A percentile compares a stretch with the other conserved stretches of the same genome.
phyloP scores from a whole-genome alignment of 164 flowering plant genomes.

The Nymphaea thermarum region DNA sequence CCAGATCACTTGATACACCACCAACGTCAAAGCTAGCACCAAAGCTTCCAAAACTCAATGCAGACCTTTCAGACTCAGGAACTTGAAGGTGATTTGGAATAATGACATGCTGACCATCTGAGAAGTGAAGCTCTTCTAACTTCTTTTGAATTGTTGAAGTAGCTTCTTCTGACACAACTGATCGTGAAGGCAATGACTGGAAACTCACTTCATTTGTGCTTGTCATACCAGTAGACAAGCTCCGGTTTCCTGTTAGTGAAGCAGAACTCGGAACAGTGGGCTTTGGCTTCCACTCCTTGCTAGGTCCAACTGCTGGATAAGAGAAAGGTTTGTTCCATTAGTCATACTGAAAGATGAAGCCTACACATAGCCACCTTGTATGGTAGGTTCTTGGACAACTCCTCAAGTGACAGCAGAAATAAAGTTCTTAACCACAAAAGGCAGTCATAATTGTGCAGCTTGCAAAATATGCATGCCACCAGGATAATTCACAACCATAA shows the following conservation, averaged over 20 bases:
- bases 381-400: no score
- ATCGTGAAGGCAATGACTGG: slow-evolving; percentile 10
- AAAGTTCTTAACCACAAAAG: no score
- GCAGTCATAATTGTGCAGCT: no score
- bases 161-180: slow-evolving; percentile 20
- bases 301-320: slow-evolving; percentile 31
- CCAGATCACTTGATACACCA: slow-evolving; percentile 28
- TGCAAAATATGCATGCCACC: no score
- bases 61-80: slow-evolving; percentile 66
- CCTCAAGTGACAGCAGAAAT: no score
- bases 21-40: slow-evolving; percentile 33
- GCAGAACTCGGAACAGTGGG: slow-evolving; percentile 17
- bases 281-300: slow-evolving; percentile 89
- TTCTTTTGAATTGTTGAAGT: slow-evolving; percentile 39
- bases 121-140: slow-evolving; percentile 44
- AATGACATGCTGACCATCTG: slow-evolving; percentile 46
- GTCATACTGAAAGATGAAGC: no score
- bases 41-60: slow-evolving; percentile 88
- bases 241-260: slow-evolving; percentile 27
- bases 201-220: slow-evolving; percentile 23
- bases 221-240: slow-evolving; percentile 23
- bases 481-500: no score
- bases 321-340: neutral
- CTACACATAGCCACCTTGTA: no score
- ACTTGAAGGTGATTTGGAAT: slow-evolving; percentile 83